Conservation (phyloP, 257 asterid genomes). For the Paraleonurus japonicus region DNA sequence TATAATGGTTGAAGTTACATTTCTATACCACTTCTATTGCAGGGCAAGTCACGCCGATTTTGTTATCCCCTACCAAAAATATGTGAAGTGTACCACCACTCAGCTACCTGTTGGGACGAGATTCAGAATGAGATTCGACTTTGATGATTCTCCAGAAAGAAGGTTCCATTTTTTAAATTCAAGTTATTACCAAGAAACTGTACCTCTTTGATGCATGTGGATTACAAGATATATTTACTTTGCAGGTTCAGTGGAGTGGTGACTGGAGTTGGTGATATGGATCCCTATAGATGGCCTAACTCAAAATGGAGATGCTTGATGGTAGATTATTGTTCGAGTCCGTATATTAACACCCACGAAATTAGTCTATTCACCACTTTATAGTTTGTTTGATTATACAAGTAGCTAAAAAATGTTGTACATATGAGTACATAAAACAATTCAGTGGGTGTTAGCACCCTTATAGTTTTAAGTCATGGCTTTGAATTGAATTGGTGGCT, state of each 20-base stretch:
- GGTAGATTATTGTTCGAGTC: slow-evolving; percentile 37
- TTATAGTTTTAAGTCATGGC: too few species aligned
- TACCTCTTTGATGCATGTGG: slow-evolving; percentile 13
- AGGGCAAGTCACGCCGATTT: slow-evolving; percentile 87
- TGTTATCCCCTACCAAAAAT: slow-evolving; percentile 69
- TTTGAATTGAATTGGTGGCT: too few species aligned
- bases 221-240: background rate
- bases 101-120: slow-evolving; percentile 73
- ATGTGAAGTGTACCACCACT: slow-evolving; percentile 51
- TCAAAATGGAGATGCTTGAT: slow-evolving; percentile 96
- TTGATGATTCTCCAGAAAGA: slow-evolving; percentile 95
- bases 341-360: too few species aligned
- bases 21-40: slow-evolving; percentile 5
- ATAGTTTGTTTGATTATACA: too few species aligned
- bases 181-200: background rate
- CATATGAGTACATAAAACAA: too few species aligned
- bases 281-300: slow-evolving; percentile 80
- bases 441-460: too few species aligned
- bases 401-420: too few species aligned
- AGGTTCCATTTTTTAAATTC: slow-evolving; percentile 38
- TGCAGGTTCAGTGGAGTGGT: slow-evolving; percentile 90
- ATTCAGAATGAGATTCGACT: slow-evolving; percentile 79
- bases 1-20: slow-evolving; percentile 8
- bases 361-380: too few species aligned
- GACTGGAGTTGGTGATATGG: slow-evolving; percentile 74